phyloP scores from a whole-genome alignment of 2,329 filamentous ascomycete species.

The Aspergillus quadricinctus region DNA sequence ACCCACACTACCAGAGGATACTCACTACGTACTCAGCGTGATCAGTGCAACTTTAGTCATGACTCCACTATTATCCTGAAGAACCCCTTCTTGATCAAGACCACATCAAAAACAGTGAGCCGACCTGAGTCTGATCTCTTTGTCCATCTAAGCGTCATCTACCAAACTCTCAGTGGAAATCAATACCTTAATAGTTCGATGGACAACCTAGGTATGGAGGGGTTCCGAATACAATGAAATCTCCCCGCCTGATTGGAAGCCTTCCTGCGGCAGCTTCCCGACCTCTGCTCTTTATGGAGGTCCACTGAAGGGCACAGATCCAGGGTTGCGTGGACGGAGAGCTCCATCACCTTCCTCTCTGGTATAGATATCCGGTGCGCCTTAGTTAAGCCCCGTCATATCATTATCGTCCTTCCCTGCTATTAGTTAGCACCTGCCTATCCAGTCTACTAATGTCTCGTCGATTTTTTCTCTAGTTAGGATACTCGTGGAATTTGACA shows the following conservation, averaged over 20 bases:
- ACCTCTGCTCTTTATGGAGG: background rate
- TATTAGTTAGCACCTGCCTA: conserved; percentile 6
- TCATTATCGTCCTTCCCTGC: background rate
- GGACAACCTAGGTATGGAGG: background rate
- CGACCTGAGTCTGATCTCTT: background rate
- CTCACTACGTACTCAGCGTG: too few relatives aligned
- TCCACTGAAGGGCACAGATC: conserved; percentile 1
- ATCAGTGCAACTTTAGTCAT: background rate
- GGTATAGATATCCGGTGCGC: conserved; percentile 2
- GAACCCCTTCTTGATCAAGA: background rate
- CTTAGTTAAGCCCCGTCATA: background rate
- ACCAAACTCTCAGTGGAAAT: background rate
- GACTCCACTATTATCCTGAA: too few relatives aligned
- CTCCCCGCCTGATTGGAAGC: background rate
- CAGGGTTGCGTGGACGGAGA: background rate
- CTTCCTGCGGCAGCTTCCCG: background rate
- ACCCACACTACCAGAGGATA: background rate
- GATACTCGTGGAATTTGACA: background rate
- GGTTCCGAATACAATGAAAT: background rate
- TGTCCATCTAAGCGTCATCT: background rate
- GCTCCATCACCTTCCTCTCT: conserved; percentile 11
- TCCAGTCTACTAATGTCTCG: conserved; percentile 1
- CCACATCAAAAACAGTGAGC: background rate
- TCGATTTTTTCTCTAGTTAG: background rate
- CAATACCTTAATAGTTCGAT: background rate